Evolutionary conservation across 2,329 filamentous ascomycete genomes (phyloP), one percentile per base, ranked within the genome.

Genomic region (Phoma sp.): DNA sequence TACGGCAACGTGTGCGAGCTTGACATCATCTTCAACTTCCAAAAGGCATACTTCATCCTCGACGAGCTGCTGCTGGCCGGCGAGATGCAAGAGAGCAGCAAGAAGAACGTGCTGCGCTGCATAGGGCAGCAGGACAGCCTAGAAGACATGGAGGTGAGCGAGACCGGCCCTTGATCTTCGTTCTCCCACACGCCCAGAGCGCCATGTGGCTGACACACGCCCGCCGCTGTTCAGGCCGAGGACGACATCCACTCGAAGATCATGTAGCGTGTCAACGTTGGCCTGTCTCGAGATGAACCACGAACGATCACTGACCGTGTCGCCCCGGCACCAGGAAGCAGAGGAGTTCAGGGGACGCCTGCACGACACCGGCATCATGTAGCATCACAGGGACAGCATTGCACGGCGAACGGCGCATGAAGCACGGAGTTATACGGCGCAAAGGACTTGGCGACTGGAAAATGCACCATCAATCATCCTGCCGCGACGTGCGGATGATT

Each of bases 11-110:
- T 99, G 56, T 99, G 95, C 87, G 95, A 99, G 81, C 86, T 99
- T 62, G 93, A 98, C 77, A 97, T 98, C 78, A 99, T 99, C 77
- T 99, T 99, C 85, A 98, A 96, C 76, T 99, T 99, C 77, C 96
- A 96, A 68, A 99, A 99, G 78, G 95, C 95, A 56, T 99, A 99
- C 78, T 99, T 98, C 78, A 99, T 99, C 66, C 86, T 99, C 39
- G 95, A 99, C 75, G 95, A 99, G 80, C 84, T 99, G 58, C 83
- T 99, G 62, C 83, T 99, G 65, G 95, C 95, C 5, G 95, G 95
- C 56, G 95, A 99, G 78, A 87, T 99, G 80, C 95, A 99, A 78
- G 95, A 99, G 80, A 98, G 92, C 78, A 98, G 93, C 77, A 99
- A 98, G 82, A 99, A 99, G 87, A 98, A 98, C 72, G 92, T 99